phyloP scores from a whole-genome alignment of 2,329 filamentous ascomycete genomes.

The Exophiala aquamarina region DNA sequence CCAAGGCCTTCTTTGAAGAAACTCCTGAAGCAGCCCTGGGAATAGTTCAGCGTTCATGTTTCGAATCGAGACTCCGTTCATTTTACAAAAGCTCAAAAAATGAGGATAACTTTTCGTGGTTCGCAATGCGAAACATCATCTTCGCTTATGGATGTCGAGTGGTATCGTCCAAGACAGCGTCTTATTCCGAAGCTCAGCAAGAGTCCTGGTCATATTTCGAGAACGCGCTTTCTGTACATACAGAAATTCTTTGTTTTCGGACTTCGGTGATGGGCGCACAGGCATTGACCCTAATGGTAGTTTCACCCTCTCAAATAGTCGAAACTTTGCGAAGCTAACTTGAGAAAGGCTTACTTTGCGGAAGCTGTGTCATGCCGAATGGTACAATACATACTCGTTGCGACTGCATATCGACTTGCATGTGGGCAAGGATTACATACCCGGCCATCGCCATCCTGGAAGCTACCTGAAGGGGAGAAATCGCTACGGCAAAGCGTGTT shows the following conservation, averaged over 20 bases:
- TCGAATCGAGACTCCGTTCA: constrained; percentile 7
- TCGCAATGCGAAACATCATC: constrained; percentile 6
- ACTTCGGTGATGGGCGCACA: constrained; percentile 6
- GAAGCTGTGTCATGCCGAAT: constrained; percentile 3
- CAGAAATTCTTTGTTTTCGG: constrained; percentile 6
- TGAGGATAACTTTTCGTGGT: constrained; percentile 7
- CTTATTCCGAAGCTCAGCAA: constrained; percentile 4
- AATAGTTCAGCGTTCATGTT: constrained; percentile 2
- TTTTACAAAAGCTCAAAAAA: background rate
- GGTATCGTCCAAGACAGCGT: background rate
- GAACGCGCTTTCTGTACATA: constrained; percentile 11
- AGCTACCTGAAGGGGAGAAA: too few relatives aligned
- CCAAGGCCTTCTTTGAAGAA: constrained; percentile 8
- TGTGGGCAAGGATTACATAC: too few relatives aligned
- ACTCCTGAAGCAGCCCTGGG: constrained; percentile 2
- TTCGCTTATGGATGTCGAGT: constrained; percentile 7
- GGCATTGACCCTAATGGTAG: constrained; percentile 11
- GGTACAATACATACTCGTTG: constrained; percentile 8
- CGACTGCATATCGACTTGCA: constrained; percentile 7
- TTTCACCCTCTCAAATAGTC: background rate
- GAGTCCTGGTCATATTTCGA: constrained; percentile 7
- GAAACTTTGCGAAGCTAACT: constrained; percentile 3
- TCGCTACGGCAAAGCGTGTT: too few relatives aligned
- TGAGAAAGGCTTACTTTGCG: constrained; percentile 3
- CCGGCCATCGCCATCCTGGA: too few relatives aligned